Evolutionary conservation across 2,329 filamentous ascomycete genomes (phyloP), one percentile per base, ranked within the genome.

Genomic region (Phaeosphaeriaceae sp.): DNA sequence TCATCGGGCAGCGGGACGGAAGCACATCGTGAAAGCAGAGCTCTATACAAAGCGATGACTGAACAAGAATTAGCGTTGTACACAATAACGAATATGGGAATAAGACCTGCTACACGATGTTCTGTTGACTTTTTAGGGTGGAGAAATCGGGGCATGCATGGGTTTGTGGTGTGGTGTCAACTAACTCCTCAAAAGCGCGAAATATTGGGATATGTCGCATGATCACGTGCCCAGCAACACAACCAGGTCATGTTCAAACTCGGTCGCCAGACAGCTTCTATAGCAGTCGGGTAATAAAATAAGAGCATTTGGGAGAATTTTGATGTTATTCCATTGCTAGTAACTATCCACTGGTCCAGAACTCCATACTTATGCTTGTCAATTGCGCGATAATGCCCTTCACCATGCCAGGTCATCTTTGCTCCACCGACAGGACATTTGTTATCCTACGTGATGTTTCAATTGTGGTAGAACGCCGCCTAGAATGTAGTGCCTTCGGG

Each of bases 401-500:
- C 13, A 26, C 36, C 36, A 15, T 28, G 39, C 17, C 17, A 18
- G 45, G 26, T 34, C 44, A 20, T 12, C 21, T 16, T 15, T n/a
- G 6, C 26, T 23, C 34, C 28, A 26, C n/a, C 16, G 17, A 13
- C 17, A n/a, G 20, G 6, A n/a, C 15, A 21, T 34, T 26, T 42
- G 8, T 23, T 30, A 15, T 26, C 35, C 23, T 18, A 34, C 26
- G 21, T 26, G 15, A 26, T 18, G n/a, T 44, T 16, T 12, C 15
- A 26, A 8, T 11, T 6, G 7, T 26, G 2, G 23, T 11, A 11
- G 23, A 26, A 26, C 11, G 23, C 12, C 39, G 16, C 40, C 44
- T 63, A 72, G 62, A 82, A 88, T 26, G 78, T 87, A 23, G 89
- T 86, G 50, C 92, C 92, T 78, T 99, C 94, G 3, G 90, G 84